Evolutionary conservation across 192 early-diverging fungal genomes (phyloP).

Genomic region (Backusella luteola): DNA sequence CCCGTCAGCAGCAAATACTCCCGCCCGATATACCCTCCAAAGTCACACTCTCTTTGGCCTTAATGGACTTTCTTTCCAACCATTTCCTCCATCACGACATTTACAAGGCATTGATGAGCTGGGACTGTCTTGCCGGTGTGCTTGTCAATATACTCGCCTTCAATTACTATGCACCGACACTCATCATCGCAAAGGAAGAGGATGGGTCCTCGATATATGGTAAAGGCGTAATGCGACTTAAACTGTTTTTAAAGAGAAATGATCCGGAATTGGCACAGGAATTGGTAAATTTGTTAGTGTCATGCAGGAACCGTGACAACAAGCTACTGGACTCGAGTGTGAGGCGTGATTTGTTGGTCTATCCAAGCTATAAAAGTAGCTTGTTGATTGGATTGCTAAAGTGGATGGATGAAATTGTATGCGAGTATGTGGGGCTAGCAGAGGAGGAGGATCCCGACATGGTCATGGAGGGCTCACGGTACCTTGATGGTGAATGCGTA

Average conservation of each 20-base stretch:
- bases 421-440: constrained; percentile 27
- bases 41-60: constrained; percentile 1
- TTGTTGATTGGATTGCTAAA: constrained; percentile 12
- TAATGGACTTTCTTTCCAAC: constrained; percentile 1
- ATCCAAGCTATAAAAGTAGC: background rate
- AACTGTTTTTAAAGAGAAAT: constrained; percentile 13
- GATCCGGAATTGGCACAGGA: constrained; percentile 13
- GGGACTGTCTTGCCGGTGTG: constrained; percentile 26
- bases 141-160: constrained; percentile 18
- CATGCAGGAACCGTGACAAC: background rate
- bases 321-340: background rate
- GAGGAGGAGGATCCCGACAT: constrained; percentile 24
- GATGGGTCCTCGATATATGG: background rate
- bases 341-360: background rate
- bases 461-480: background rate
- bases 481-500: background rate
- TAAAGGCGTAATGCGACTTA: constrained; percentile 13
- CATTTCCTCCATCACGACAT: background rate
- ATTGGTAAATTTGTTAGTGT: constrained; percentile 11
- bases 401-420: constrained; percentile 31
- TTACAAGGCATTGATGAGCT: constrained; percentile 20
- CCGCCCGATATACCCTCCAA: constrained; percentile 14
- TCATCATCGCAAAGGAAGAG: constrained; percentile 12
- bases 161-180: constrained; percentile 15
- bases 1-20: background rate